phyloP scores from a whole-genome alignment of 2,329 filamentous ascomycete species.

The Aspergillus phoenicis region DNA sequence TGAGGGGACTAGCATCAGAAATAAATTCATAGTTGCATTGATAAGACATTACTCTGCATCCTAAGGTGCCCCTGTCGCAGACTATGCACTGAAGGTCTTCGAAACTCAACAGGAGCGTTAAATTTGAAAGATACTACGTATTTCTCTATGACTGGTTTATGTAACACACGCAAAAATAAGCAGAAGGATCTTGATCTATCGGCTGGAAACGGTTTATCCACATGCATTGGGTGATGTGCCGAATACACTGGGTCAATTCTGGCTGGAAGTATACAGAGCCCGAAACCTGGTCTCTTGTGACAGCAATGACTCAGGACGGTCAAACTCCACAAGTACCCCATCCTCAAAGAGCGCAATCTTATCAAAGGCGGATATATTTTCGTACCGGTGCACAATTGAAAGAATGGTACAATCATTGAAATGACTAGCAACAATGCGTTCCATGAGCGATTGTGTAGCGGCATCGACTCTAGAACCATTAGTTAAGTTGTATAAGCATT shows the following conservation, averaged over 20 bases:
- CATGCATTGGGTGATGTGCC: not conserved
- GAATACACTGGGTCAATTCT: not conserved
- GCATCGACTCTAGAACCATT: not conserved
- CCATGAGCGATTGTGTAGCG: not conserved
- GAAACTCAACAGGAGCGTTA: too few species aligned
- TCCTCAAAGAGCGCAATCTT: not conserved
- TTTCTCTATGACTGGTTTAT: too few species aligned
- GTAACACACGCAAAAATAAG: too few species aligned
- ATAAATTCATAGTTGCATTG: too few species aligned
- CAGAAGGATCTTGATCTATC: too few species aligned
- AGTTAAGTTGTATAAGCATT: not conserved
- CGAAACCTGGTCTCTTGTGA: not conserved
- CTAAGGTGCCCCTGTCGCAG: too few species aligned
- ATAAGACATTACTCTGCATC: too few species aligned
- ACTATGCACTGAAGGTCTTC: too few species aligned
- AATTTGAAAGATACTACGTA: too few species aligned
- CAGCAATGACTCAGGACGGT: not conserved
- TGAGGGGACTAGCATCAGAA: too few species aligned
- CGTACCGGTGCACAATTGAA: not conserved
- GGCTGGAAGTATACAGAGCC: not conserved
- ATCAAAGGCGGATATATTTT: not conserved
- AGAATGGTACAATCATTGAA: not conserved
- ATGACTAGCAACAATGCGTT: not conserved
- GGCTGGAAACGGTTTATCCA: too few species aligned
- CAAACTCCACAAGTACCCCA: not conserved